Base-by-base conservation (phyloP, 805 yeast species). In the Ogataea nonfermentans region DNA sequence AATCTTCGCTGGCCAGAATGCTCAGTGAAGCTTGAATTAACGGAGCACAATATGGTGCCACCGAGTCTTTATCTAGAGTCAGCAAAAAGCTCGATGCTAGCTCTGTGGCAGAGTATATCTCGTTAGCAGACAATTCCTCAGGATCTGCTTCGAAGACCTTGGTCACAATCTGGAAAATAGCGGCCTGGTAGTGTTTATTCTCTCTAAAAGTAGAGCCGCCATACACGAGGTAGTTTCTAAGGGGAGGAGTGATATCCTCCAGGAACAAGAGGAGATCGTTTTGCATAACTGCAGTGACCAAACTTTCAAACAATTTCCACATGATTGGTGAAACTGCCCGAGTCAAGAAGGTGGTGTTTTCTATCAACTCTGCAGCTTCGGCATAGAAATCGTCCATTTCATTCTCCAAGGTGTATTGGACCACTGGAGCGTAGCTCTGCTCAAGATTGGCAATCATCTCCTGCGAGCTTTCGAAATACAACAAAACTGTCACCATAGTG, bases 401-500 rank as follows among this genome's bases (percentile, higher is more conserved):
- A 50, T 83, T 71, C 26, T 63, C 70, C 32, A 90, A 71, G 6
- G 88, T 84, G 48, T 70, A 78, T 45, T 77, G 78, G 33, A 89
- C 74, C 13, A 82, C 84, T 9, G 96, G 95, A 29, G 76, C 66
- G 44, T 84, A 80, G 12, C 82, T 78, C 44, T 78, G 81, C 54
- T 89, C 96, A 35, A 91, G 69, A 55, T 74, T 72, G 27, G 66
- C 63, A 24, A 89, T 79, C 37, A 85, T 71, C 16, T 81, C 89
- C 7, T 69, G 68, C 2, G 96, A 81, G 56, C 82, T 84, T 60
- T 93, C 97, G 63, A 91, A 81, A 10, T 95, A 84, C 43, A 89
- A 63, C 32, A 91, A 64, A n/a, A 91, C 84, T 1, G 96, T 88
- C 36, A 87, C 79, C 70, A 90, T 78, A 2, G 97, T 90, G 55